A percentile compares a stretch with the other conserved stretches of the same genome.
phyloP scores from a whole-genome alignment of 768 basidiomycete species.

The Lactarius trivialis region DNA sequence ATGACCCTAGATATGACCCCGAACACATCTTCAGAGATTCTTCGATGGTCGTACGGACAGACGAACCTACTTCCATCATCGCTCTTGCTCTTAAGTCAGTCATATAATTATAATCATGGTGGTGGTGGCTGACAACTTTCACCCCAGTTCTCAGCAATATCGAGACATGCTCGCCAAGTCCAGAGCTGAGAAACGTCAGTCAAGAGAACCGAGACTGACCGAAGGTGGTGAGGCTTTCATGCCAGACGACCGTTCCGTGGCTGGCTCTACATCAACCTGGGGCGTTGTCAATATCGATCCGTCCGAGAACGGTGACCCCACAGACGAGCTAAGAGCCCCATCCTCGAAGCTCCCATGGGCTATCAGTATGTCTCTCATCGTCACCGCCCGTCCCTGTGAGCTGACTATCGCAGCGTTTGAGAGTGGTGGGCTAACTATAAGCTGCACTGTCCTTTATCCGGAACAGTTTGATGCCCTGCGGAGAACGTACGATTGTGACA shows the following conservation, averaged over 20 bases:
- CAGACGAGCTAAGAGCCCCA: conserved; percentile 66
- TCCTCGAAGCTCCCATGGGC: conserved; percentile 80
- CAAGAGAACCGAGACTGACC: conserved; percentile 45
- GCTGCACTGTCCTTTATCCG: conserved; percentile 90
- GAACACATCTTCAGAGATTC: conserved; percentile 95
- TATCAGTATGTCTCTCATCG: conserved; percentile 49
- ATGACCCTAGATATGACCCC: conserved; percentile 67
- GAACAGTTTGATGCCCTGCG: conserved; percentile 96
- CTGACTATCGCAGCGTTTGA: conserved; percentile 60
- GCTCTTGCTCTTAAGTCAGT: conserved; percentile 85
- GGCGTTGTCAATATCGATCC: conserved; percentile 83
- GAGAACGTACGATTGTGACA: conserved; percentile 88
- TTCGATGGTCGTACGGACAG: conserved; percentile 89
- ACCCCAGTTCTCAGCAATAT: conserved; percentile 67
- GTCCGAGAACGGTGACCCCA: conserved; percentile 57
- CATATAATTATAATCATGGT: neutral
- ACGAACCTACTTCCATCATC: conserved; percentile 97
- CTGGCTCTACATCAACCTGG: conserved; percentile 87
- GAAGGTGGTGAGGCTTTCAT: conserved; percentile 83
- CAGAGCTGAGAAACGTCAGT: conserved; percentile 67
- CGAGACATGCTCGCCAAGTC: conserved; percentile 74
- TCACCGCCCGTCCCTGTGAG: conserved; percentile 1
- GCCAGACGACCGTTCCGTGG: conserved; percentile 80
- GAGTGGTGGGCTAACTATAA: conserved; percentile 83
- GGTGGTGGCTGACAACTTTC: neutral